A percentile compares a stretch with the other conserved stretches of the same genome.
These are phyloP conservation scores for Naganishia randhawae DNA, from an alignment of 768 basidiomycete species.

Conservation along the genomic window DNA sequence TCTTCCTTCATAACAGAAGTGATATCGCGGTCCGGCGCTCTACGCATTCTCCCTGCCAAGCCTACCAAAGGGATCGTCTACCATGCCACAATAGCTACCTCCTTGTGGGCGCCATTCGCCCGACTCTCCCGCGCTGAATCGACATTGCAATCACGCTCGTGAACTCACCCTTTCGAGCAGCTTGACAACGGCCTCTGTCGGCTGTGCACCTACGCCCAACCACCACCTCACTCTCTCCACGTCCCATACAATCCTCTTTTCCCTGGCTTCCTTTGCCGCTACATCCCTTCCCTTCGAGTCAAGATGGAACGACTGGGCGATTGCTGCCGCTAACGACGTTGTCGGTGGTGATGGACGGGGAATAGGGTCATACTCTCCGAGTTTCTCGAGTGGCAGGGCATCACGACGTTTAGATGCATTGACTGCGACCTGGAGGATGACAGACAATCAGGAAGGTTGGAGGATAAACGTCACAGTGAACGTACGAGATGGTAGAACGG, in stretches of 20 bases:
- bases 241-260: constrained; percentile 83
- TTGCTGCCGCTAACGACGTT: constrained; percentile 37
- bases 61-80: too few species aligned
- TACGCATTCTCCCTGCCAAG: too few species aligned
- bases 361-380: constrained; percentile 78
- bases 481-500: constrained; percentile 70
- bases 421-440: constrained; percentile 59
- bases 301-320: constrained; percentile 26
- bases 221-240: constrained; percentile 84
- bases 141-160: background rate
- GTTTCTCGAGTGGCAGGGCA: constrained; percentile 77
- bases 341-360: constrained; percentile 34
- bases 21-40: too few species aligned
- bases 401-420: constrained; percentile 68
- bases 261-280: constrained; percentile 29
- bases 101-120: background rate
- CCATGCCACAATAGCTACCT: too few species aligned
- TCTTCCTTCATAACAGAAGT: too few species aligned
- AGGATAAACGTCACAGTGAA: background rate
- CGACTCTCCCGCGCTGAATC: background rate
- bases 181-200: constrained; percentile 70
- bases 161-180: constrained; percentile 71
- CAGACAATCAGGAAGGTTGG: background rate
- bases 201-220: constrained; percentile 77
- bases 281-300: constrained; percentile 14